Conservation (phyloP, 768 basidiomycete genomes). For the Russula sp. region DNA sequence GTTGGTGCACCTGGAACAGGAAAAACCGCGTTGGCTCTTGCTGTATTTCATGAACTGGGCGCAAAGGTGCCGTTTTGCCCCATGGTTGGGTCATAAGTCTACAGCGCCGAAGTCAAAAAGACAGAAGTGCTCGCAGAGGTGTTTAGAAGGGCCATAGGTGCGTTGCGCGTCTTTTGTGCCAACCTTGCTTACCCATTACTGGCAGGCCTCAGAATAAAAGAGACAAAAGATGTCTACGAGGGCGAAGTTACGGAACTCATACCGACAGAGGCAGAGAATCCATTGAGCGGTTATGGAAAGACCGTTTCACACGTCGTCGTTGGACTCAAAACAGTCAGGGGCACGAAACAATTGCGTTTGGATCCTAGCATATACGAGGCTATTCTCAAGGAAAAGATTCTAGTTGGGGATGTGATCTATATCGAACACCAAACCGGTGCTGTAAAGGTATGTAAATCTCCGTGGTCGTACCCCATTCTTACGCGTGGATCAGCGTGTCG, state of each 20-base stretch:
- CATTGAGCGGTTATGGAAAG: constrained; percentile 95
- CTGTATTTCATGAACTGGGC: constrained; percentile 91
- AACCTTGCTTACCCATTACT: not conserved
- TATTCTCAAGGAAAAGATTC: constrained; percentile 94
- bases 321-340: constrained; percentile 83
- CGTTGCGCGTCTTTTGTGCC: constrained; percentile 35
- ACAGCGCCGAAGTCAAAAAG: constrained; percentile 97
- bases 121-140: constrained; percentile 95
- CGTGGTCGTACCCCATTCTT: no score
- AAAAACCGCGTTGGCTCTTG: constrained; percentile 96
- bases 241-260: constrained; percentile 97
- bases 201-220: constrained; percentile 92
- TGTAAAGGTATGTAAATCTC: constrained; percentile 62
- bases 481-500: constrained; percentile 67
- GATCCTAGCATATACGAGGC: constrained; percentile 97
- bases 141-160: constrained; percentile 93
- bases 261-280: constrained; percentile 97
- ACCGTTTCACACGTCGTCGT: constrained; percentile 96
- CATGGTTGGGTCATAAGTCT: constrained; percentile 98
- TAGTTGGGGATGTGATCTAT: constrained; percentile 95
- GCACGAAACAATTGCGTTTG: constrained; percentile 88
- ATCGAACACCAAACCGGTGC: constrained; percentile 92
- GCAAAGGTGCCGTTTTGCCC: constrained; percentile 96
- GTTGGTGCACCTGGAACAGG: constrained; percentile 97
- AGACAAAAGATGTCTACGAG: constrained; percentile 98